Evolutionary conservation across 257 asterid genomes (phyloP).

Genomic region (Rauvolfia tetraphylla): DNA sequence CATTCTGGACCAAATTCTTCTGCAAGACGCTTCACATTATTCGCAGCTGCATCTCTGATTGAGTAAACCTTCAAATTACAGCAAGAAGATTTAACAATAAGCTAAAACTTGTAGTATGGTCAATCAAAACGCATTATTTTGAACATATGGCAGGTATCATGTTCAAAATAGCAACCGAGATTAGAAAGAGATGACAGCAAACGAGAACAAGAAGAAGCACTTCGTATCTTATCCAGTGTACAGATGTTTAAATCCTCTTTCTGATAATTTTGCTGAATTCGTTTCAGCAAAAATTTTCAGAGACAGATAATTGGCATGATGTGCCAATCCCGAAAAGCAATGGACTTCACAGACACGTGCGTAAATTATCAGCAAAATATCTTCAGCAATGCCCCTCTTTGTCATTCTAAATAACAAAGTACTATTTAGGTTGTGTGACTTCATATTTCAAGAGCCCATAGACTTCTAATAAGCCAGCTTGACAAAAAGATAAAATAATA

Average conservation of each 20-base stretch:
- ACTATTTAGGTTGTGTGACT: neutral
- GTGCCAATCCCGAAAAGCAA: neutral
- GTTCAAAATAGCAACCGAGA: neutral
- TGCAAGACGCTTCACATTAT: constrained; percentile 73
- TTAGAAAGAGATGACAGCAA: neutral
- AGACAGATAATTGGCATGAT: neutral
- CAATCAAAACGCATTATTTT: neutral
- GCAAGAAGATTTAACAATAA: neutral
- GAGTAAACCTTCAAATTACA: constrained; percentile 57
- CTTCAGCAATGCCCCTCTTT: neutral
- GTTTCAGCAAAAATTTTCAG: neutral
- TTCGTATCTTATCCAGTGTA: neutral
- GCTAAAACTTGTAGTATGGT: neutral
- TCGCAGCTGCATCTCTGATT: constrained; percentile 84
- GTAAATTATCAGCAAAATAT: neutral
- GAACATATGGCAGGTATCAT: no score
- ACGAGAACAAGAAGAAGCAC: neutral
- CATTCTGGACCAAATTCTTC: constrained; percentile 93
- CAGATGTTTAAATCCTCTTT: neutral
- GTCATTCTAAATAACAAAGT: neutral
- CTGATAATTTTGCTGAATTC: neutral
- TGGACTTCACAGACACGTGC: no score
- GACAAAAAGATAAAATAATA: neutral
- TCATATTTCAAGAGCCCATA: neutral
- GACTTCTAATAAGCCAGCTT: constrained; percentile 4